These are phyloP conservation scores for Kodamaea suecica DNA, from an alignment of 1,139 yeast species.

Conservation along the genomic window DNA sequence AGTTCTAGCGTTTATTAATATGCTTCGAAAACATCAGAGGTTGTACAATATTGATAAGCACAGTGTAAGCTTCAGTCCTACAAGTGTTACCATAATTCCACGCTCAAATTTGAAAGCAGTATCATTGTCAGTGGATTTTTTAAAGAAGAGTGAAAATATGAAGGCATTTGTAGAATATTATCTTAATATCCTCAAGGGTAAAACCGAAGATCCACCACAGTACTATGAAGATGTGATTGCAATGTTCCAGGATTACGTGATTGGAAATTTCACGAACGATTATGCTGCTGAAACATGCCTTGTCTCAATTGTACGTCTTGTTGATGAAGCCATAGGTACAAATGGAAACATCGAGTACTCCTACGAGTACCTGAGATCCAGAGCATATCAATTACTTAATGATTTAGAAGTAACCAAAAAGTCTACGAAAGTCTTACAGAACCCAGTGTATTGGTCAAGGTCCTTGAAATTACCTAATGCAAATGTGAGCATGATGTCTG, in stretches of 20 bases:
- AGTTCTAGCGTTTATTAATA: constrained; percentile 44
- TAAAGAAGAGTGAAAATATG: constrained; percentile 28
- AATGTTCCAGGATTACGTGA: constrained; percentile 48
- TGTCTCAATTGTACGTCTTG: constrained; percentile 34
- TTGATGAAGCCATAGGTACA: constrained; percentile 21
- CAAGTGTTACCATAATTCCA: constrained; percentile 49
- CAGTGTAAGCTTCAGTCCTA: constrained; percentile 35
- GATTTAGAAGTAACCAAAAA: constrained; percentile 20
- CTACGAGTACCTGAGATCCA: constrained; percentile 45
- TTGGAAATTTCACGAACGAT: constrained; percentile 46
- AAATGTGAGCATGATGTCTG: constrained; percentile 36
- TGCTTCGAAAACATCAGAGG: constrained; percentile 47
- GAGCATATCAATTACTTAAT: constrained; percentile 47
- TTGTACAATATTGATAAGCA: constrained; percentile 40
- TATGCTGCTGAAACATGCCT: constrained; percentile 34
- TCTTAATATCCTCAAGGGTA: constrained; percentile 16
- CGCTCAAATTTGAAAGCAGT: constrained; percentile 29
- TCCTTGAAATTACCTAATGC: constrained; percentile 40
- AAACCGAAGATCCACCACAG: constrained; percentile 17
- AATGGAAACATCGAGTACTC: constrained; percentile 15
- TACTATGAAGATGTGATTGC: constrained; percentile 34
- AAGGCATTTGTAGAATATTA: constrained; percentile 23
- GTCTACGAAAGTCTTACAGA: constrained; percentile 24
- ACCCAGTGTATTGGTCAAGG: constrained; percentile 49
- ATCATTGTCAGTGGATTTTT: constrained; percentile 25